Base-by-base conservation (phyloP, 2,329 filamentous ascomycete genomes). In the Epichloe sibirici region DNA sequence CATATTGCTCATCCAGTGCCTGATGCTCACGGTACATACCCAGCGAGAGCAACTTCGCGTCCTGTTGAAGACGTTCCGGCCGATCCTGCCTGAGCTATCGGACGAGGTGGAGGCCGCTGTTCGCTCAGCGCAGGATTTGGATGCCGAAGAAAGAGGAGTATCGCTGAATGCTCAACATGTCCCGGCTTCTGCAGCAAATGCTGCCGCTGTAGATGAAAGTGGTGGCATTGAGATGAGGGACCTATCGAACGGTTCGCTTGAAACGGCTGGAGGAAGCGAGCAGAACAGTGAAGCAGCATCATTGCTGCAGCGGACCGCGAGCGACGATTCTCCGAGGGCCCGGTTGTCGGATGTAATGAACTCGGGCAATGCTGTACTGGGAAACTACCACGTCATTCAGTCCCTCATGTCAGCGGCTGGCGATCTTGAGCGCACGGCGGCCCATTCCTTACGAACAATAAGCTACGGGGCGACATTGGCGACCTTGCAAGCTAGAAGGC, bases 11-110 rank as follows among this genome's bases (percentile, higher is more conserved):
- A 59, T 84, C 13, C 83, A 86, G 63, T 79, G 78, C 56, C 63
- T 84, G 44, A 83, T 85, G 81, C 65, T 86, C 53, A 72, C 80
- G 3, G 75, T 85, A 11, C 79, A 82, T 59, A 71, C 77, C 45
- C 79, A 85, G 60, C 72, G 76, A 56, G 80, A 83, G 59, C 74
- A 72, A 53, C 66, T 85, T 23, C 72, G 76, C 35, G 72, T 75
- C 48, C 66, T 69, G 13, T 67, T 79, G 6, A 70, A 69, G 51
- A 68, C 68, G 39, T 69, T 70, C 57, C 59, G 63, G 40, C 61
- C 65, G 28, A 57, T 69, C 51, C 55, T 65, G 17, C 64, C 62
- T 1, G 62, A 64, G n/a, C 45, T 62, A 31, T 58, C 58, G 11
- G 60, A 57, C 37, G 65, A 66, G 31, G 46, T 59, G n/a, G 46